Percentiles rank a stretch among this genome's conserved stretches.
These are phyloP conservation scores for Venturia nashicola DNA, from an alignment of 2,329 filamentous ascomycete species.

Conservation along the genomic window DNA sequence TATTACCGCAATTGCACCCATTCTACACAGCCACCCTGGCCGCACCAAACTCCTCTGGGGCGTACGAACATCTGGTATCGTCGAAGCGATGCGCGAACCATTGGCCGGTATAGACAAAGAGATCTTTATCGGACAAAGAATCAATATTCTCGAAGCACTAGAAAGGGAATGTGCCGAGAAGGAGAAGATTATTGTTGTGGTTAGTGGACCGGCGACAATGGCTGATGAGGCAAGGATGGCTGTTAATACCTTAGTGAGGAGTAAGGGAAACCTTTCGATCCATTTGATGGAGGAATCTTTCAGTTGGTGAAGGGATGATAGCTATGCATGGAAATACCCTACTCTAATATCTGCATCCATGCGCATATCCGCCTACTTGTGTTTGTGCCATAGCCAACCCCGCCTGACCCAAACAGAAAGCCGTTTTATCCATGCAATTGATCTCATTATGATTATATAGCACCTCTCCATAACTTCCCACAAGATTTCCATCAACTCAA, in stretches of 20 bases:
- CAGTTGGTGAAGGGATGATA: neutral
- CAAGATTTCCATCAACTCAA: too few species aligned
- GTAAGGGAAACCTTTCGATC: neutral
- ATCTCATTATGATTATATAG: too few species aligned
- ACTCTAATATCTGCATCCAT: too few species aligned
- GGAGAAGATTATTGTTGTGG: constrained; percentile 26
- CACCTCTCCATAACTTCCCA: too few species aligned
- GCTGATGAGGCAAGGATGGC: constrained; percentile 28
- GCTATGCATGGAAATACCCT: too few species aligned
- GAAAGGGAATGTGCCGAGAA: constrained; percentile 21
- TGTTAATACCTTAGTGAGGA: constrained; percentile 15
- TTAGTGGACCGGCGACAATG: constrained; percentile 29
- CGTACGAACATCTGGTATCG: constrained; percentile 19
- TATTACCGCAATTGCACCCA: constrained; percentile 32
- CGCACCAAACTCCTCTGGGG: constrained; percentile 31
- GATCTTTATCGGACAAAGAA: constrained; percentile 23
- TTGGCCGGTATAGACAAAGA: constrained; percentile 23
- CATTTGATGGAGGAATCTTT: constrained; percentile 5
- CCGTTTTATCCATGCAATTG: too few species aligned
- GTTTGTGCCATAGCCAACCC: too few species aligned
- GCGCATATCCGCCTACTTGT: too few species aligned
- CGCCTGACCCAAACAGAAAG: too few species aligned
- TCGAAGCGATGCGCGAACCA: constrained; percentile 19
- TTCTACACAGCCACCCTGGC: constrained; percentile 18
- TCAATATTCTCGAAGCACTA: constrained; percentile 23